Base-by-base conservation (phyloP, 768 basidiomycete genomes). In the Galerina sulciceps region DNA sequence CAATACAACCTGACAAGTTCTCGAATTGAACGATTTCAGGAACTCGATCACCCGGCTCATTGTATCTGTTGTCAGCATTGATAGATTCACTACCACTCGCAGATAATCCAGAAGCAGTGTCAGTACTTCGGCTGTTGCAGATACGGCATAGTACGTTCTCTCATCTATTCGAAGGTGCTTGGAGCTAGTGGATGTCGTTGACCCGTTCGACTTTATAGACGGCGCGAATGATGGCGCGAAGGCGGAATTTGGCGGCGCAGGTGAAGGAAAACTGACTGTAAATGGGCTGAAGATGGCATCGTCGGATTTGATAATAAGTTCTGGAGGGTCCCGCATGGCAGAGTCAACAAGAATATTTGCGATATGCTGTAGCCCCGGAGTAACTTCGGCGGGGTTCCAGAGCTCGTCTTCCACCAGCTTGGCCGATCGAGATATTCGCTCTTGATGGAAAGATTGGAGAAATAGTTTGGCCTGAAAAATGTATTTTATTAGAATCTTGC, bases 1-100 rank as follows among this genome's bases (percentile, higher is more conserved):
- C 9, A 99, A 81, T 0, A 99, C 97, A 44, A 99, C 96, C 71
- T 99, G 97, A 74, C 97, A 99, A 2, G 94, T 96, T 65, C 97
- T 80, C 31, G 96, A 99, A 72, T 99, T 99, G 80, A 96, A 99
- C 23, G 95, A 90, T 76, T 98, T 99, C 59, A 99, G 79, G 69
- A 96, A 96, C 72, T 99, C 97, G 63, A 99, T 93, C 22, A 96
- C 82, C 36, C 93, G 86, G 60, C 87, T 86, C 93, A 99, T 96
- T n/a, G 90, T 87, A 68, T 99, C 96, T 58, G 92, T 97, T 47
- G 93, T 95, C 50, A 99, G 80, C 73, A 92, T 85, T 36, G 90
- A 83, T 60, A 98, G 76, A 69, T 96, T 98, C 61, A 96, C 81
- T 48, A 98, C 87, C 42, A 99, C 82, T 61, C 85, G 85, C 51